Percentiles rank a stretch among this genome's conserved stretches.
Evolutionary conservation across 805 yeast genomes (phyloP).

Genomic region (Pichia membranifaciens): DNA sequence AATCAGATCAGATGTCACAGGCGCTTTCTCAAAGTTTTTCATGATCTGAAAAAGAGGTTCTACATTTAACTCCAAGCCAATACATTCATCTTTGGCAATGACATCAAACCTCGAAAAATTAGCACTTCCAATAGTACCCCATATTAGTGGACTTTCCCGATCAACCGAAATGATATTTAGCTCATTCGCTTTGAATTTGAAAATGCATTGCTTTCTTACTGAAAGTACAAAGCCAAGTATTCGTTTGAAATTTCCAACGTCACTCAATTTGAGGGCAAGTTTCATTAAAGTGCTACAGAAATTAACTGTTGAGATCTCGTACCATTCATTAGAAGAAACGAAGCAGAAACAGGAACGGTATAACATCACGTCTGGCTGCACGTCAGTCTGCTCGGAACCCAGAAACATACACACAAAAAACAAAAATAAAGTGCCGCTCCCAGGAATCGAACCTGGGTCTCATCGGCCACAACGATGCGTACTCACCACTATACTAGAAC

Average conservation of each 20-base stretch:
- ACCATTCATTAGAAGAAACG: no score
- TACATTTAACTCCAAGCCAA: slow-evolving; percentile 56
- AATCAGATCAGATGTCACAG: slow-evolving; percentile 41
- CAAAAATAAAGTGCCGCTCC: slow-evolving; percentile 17
- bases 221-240: slow-evolving; percentile 28
- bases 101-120: slow-evolving; percentile 48
- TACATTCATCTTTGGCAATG: slow-evolving; percentile 46
- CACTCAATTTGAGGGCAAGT: slow-evolving; percentile 22
- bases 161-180: slow-evolving; percentile 48
- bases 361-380: no score
- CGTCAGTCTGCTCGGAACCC: no score
- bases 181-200: slow-evolving; percentile 47
- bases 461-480: slow-evolving; percentile 23
- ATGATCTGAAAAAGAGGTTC: slow-evolving; percentile 57
- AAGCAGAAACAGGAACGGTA: no score
- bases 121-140: slow-evolving; percentile 50
- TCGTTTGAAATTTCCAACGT: slow-evolving; percentile 21
- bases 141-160: slow-evolving; percentile 57
- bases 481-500: slow-evolving; percentile 23
- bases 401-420: not conserved
- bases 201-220: slow-evolving; percentile 49
- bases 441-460: slow-evolving; percentile 23
- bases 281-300: slow-evolving; percentile 18
- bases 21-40: slow-evolving; percentile 48
- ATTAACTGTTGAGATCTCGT: no score